A percentile compares a stretch with the other conserved stretches of the same genome.
phyloP scores from a whole-genome alignment of 1,284 basidiomycete species.

The Jaminaea rosea region DNA sequence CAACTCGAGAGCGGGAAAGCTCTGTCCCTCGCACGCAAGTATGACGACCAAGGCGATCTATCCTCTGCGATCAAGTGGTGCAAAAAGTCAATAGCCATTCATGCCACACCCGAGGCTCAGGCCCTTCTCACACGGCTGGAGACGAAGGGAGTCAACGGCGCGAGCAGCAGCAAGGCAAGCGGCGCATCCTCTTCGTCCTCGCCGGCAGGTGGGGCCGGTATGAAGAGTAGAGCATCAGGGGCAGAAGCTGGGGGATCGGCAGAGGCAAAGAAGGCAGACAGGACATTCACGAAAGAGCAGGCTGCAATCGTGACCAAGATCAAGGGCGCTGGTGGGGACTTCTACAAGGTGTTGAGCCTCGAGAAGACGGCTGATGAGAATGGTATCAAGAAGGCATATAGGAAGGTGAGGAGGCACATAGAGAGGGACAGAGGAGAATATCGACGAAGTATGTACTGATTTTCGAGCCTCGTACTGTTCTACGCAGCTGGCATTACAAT shows the following conservation, averaged over 20 bases:
- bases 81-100: slow-evolving; percentile 76
- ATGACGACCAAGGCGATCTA: slow-evolving; percentile 34
- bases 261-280: slow-evolving; percentile 55
- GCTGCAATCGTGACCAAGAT: slow-evolving; percentile 76
- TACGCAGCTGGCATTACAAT: slow-evolving; percentile 70
- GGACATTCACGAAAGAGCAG: slow-evolving; percentile 80
- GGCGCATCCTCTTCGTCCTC: background rate
- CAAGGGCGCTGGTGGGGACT: slow-evolving; percentile 66
- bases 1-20: slow-evolving; percentile 35
- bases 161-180: background rate
- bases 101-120: slow-evolving; percentile 68
- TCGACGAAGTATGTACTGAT: background rate
- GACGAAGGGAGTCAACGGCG: background rate
- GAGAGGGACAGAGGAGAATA: background rate
- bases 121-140: slow-evolving; percentile 60
- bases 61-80: slow-evolving; percentile 70
- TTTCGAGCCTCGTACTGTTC: slow-evolving; percentile 4
- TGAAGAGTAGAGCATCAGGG: background rate
- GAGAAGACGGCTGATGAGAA: slow-evolving; percentile 74
- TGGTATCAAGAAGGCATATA: slow-evolving; percentile 82
- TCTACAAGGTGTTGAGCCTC: slow-evolving; percentile 83
- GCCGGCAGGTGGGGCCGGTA: background rate
- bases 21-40: slow-evolving; percentile 38
- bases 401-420: slow-evolving; percentile 61
- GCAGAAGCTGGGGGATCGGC: slow-evolving; percentile 30